These are phyloP conservation scores for Podila minutissima DNA, from an alignment of 192 early-diverging fungal genomes.

Conservation along the genomic window DNA sequence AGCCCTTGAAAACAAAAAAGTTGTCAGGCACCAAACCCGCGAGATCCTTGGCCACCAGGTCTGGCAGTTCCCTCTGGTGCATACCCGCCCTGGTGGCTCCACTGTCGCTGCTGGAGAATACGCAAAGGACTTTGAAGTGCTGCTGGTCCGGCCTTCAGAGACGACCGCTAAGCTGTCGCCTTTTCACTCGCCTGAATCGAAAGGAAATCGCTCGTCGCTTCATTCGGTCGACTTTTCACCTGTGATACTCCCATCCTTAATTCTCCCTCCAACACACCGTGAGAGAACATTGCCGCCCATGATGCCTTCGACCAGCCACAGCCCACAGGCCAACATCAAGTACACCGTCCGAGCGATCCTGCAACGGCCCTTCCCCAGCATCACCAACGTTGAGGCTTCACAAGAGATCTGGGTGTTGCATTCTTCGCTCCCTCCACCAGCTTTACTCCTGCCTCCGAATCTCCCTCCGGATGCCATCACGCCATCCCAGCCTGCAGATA, in stretches of 20 bases:
- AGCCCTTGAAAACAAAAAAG: conserved; percentile 50
- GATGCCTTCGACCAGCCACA: conserved; percentile 34
- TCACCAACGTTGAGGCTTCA: conserved; percentile 31
- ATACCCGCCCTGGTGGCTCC: conserved; percentile 25
- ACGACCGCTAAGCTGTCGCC: background rate
- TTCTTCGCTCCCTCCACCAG: conserved; percentile 19
- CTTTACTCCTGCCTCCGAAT: background rate
- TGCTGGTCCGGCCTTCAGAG: conserved; percentile 21
- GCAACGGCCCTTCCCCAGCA: conserved; percentile 29
- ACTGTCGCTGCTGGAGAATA: conserved; percentile 31
- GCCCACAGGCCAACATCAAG: conserved; percentile 22
- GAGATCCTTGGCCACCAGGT: conserved; percentile 34
- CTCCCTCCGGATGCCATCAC: background rate
- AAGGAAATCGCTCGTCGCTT: background rate
- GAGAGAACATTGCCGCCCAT: background rate
- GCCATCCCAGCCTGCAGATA: background rate
- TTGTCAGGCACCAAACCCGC: conserved; percentile 33
- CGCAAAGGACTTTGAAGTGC: conserved; percentile 36
- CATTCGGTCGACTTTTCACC: background rate
- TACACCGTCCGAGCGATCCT: conserved; percentile 45
- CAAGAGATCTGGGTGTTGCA: conserved; percentile 47
- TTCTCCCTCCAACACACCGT: background rate
- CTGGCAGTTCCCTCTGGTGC: conserved; percentile 41
- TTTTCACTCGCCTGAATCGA: background rate
- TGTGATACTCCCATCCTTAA: background rate